A percentile compares a stretch with the other conserved stretches of the same genome.
Evolutionary conservation across 495 filamentous ascomycete genomes (phyloP).

Genomic region (Cercophora scortea): DNA sequence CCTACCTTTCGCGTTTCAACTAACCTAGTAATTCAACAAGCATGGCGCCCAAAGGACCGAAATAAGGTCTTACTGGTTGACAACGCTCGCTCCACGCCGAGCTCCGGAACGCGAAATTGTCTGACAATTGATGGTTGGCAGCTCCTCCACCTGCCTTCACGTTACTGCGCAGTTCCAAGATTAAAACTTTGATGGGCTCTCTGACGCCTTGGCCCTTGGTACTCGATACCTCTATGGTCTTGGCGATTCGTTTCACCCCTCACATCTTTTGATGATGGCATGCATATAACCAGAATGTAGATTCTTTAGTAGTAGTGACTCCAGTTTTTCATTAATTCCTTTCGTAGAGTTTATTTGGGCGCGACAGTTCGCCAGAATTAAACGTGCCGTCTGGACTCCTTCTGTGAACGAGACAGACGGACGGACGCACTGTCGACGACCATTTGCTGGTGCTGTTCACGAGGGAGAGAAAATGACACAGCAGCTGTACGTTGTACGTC

Average conservation of each 20-base stretch:
- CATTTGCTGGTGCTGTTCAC: no score
- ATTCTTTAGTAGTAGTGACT: neutral
- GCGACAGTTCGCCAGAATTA: no score
- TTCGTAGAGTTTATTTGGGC: no score
- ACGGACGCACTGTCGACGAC: no score
- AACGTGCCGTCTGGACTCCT: no score
- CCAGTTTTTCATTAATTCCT: no score
- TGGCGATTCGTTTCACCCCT: constrained; percentile 57
- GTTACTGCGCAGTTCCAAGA: constrained; percentile 49
- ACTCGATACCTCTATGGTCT: constrained; percentile 28
- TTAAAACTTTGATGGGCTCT: constrained; percentile 44
- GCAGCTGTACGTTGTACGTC: no score
- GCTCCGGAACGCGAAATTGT: constrained; percentile 36
- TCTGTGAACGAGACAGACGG: no score
- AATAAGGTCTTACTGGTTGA: neutral
- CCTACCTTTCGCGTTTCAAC: no score
- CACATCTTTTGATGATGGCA: constrained; percentile 14
- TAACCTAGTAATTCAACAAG: no score
- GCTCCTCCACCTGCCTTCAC: constrained; percentile 40
- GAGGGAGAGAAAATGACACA: no score
- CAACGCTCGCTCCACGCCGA: neutral
- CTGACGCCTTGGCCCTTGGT: constrained; percentile 44
- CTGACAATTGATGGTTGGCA: constrained; percentile 48
- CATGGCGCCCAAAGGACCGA: no score
- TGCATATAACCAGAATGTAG: neutral